phyloP scores from a whole-genome alignment of 2,329 filamentous ascomycete genomes.

The Ascochyta lentis region DNA sequence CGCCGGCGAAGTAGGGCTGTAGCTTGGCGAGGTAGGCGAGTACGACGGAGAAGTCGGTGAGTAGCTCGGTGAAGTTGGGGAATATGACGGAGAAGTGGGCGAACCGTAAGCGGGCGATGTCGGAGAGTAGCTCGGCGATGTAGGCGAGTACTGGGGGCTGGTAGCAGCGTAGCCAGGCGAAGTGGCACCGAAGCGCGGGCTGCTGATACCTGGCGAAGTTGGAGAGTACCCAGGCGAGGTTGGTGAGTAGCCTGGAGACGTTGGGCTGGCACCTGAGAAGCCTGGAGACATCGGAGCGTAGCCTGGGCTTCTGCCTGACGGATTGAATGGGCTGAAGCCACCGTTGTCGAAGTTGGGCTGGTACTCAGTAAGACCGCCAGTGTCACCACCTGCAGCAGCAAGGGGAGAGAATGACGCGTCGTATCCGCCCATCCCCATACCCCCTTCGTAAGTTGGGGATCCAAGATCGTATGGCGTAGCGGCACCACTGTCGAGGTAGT shows the following conservation, averaged over 20 bases:
- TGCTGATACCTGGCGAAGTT: slow-evolving; percentile 69
- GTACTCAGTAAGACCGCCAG: slow-evolving; percentile 66
- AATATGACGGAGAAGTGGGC: slow-evolving; percentile 53
- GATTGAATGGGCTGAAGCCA: slow-evolving; percentile 71
- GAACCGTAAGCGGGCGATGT: slow-evolving; percentile 58
- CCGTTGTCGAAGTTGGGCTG: slow-evolving; percentile 51
- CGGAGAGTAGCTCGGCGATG: slow-evolving; percentile 66
- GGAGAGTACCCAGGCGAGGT: slow-evolving; percentile 59
- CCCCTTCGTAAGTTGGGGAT: slow-evolving; percentile 67
- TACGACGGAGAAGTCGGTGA: slow-evolving; percentile 62
- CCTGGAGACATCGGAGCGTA: slow-evolving; percentile 69
- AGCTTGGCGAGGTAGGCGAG: slow-evolving; percentile 60
- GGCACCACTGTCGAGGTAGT: slow-evolving; percentile 75
- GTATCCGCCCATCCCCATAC: slow-evolving; percentile 66
- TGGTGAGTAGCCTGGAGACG: slow-evolving; percentile 56
- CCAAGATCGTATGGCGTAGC: slow-evolving; percentile 89
- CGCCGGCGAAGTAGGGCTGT: slow-evolving; percentile 63
- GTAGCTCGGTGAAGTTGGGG: slow-evolving; percentile 63
- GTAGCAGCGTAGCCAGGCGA: slow-evolving; percentile 61
- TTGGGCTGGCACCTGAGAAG: slow-evolving; percentile 48
- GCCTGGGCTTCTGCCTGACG: slow-evolving; percentile 67
- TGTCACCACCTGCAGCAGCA: slow-evolving; percentile 69
- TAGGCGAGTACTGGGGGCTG: slow-evolving; percentile 59
- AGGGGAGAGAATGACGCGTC: slow-evolving; percentile 76
- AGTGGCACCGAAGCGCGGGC: slow-evolving; percentile 60